Evolutionary conservation across 352 stramenopile species (phyloP).

Genomic region (Phytophthora pini): DNA sequence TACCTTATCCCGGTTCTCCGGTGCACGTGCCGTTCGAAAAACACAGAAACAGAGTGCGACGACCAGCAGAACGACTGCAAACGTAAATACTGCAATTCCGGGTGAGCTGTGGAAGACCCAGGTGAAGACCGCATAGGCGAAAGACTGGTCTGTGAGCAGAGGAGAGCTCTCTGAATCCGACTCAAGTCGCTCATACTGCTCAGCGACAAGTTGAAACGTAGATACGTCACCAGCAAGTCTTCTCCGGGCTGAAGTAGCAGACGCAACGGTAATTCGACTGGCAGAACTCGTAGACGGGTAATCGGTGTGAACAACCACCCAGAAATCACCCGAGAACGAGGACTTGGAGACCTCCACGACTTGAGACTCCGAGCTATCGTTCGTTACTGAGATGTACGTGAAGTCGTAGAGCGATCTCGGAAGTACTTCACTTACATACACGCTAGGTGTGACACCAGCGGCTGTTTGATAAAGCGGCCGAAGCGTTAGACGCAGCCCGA

Average conservation of each 20-base stretch:
- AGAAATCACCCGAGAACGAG: slow-evolving; percentile 72
- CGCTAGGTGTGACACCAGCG: slow-evolving; percentile 39
- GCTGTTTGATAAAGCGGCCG: slow-evolving; percentile 22
- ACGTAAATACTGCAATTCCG: slow-evolving; percentile 58
- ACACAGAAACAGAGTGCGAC: slow-evolving; percentile 55
- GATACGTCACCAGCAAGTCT: slow-evolving; percentile 2
- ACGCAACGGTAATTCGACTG: slow-evolving; percentile 17
- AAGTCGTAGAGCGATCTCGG: slow-evolving; percentile 83
- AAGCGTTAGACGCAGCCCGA: slow-evolving; percentile 45
- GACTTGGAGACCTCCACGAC: slow-evolving; percentile 54
- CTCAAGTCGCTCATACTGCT: slow-evolving; percentile 44
- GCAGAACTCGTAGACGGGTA: slow-evolving; percentile 38
- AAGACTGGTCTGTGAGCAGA: slow-evolving; percentile 62
- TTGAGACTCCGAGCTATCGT: slow-evolving; percentile 29
- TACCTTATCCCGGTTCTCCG: slow-evolving; percentile 73
- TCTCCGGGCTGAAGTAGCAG: slow-evolving; percentile 13
- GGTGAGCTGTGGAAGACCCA: slow-evolving; percentile 60
- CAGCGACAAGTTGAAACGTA: slow-evolving; percentile 50
- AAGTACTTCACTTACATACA: slow-evolving; percentile 78
- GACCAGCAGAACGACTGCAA: slow-evolving; percentile 43
- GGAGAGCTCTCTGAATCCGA: not conserved
- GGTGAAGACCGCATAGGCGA: slow-evolving; percentile 46
- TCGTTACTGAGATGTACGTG: slow-evolving; percentile 56
- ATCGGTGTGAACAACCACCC: slow-evolving; percentile 77
- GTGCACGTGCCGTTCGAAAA: slow-evolving; percentile 61